A percentile compares a stretch with the other conserved stretches of the same genome.
Evolutionary conservation across 345 rosid genomes (phyloP).

Genomic region (Lumnitzera racemosa): DNA sequence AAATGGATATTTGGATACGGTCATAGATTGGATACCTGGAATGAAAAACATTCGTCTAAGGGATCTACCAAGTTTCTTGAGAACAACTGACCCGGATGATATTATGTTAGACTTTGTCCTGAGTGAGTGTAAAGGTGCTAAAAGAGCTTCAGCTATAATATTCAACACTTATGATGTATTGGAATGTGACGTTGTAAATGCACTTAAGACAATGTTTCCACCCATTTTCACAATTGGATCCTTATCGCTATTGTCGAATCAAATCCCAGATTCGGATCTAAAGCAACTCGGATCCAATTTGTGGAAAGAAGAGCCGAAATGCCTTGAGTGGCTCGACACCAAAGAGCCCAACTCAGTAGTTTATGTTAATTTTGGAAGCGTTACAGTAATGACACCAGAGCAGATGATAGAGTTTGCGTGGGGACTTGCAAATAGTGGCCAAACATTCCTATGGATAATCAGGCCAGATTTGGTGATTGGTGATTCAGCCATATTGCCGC

Average conservation of each 20-base stretch:
- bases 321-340: conserved; percentile 43
- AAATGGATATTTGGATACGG: conserved; percentile 41
- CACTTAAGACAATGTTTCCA: conserved; percentile 28
- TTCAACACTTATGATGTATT: conserved; percentile 41
- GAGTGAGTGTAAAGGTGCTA: conserved; percentile 20
- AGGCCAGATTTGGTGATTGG: conserved; percentile 51
- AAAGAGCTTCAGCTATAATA: conserved; percentile 36
- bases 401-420: conserved; percentile 55
- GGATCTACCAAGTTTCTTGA: conserved; percentile 37
- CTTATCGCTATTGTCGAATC: conserved; percentile 26
- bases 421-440: conserved; percentile 54
- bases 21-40: conserved; percentile 37
- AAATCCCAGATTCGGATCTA: conserved; percentile 6
- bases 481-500: conserved; percentile 29
- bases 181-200: conserved; percentile 24
- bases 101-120: conserved; percentile 5
- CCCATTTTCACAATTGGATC: conserved; percentile 42
- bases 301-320: conserved; percentile 46
- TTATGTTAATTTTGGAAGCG: conserved; percentile 61
- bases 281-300: conserved; percentile 30
- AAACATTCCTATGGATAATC: conserved; percentile 48
- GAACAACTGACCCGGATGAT: conserved; percentile 32
- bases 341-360: conserved; percentile 40
- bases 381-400: conserved; percentile 32
- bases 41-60: conserved; percentile 32